phyloP scores from a whole-genome alignment of 257 asterid species.

The Solanum raphanifolium region DNA sequence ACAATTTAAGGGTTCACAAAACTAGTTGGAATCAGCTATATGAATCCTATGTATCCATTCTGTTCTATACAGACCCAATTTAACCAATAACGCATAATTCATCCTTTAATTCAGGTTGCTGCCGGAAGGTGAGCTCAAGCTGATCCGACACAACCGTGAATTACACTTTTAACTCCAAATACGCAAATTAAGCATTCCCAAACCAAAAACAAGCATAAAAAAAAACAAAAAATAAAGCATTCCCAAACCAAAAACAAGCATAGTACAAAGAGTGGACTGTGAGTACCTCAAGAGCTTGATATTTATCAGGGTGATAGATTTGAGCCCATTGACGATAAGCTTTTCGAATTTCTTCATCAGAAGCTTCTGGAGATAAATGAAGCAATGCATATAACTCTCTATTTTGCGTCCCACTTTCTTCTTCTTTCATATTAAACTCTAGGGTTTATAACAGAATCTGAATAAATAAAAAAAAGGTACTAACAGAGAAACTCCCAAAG shows the following conservation, averaged over 20 bases:
- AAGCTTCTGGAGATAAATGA: constrained; percentile 84
- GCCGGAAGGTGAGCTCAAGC: background rate
- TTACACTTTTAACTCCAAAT: background rate
- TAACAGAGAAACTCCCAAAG: no score
- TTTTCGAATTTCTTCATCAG: constrained; percentile 86
- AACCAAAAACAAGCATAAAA: background rate
- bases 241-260: background rate
- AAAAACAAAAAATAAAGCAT: background rate
- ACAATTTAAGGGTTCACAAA: background rate
- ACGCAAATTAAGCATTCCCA: background rate
- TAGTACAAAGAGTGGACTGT: background rate
- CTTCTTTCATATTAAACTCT: constrained; percentile 9
- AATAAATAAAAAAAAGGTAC: background rate
- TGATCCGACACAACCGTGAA: background rate
- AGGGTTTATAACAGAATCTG: background rate
- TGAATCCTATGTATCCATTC: background rate
- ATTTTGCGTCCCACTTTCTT: constrained; percentile 16
- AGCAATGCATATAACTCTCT: constrained; percentile 79
- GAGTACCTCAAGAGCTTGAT: constrained; percentile 57
- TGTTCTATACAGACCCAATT: background rate
- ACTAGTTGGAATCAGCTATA: background rate
- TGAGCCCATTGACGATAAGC: constrained; percentile 99
- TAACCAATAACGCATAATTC: background rate
- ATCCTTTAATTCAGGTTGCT: background rate
- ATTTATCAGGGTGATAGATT: constrained; percentile 91